phyloP scores from a whole-genome alignment of 495 filamentous ascomycete species.

The Terfezia claveryi region DNA sequence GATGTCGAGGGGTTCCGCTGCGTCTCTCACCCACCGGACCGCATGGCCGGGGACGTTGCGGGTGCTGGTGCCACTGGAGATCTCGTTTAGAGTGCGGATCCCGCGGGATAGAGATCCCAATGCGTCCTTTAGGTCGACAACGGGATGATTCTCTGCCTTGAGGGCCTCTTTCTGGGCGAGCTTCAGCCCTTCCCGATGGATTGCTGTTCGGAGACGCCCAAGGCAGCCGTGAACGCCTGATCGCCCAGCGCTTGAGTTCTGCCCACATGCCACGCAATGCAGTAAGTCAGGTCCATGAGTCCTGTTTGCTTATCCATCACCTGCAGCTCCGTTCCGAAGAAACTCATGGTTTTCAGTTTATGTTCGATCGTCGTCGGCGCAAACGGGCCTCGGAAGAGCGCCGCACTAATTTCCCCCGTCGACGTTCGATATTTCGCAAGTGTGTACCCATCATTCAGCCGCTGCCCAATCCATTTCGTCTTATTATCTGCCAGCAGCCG shows the following conservation, averaged over 20 bases:
- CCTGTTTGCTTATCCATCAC: conserved; percentile 25
- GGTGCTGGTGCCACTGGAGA: background rate
- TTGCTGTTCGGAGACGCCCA: background rate
- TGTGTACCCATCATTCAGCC: conserved; percentile 24
- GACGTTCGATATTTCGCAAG: conserved; percentile 18
- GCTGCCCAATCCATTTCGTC: background rate
- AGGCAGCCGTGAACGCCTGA: conserved; percentile 7
- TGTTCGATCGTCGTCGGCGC: conserved; percentile 13
- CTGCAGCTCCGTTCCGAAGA: conserved; percentile 18
- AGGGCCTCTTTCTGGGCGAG: background rate
- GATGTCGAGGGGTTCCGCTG: conserved; percentile 1
- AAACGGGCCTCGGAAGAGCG: conserved; percentile 25
- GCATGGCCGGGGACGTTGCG: background rate
- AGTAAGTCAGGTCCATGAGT: conserved; percentile 30
- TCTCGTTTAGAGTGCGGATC: background rate
- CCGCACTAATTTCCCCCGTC: conserved; percentile 25
- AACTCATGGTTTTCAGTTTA: background rate
- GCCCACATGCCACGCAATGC: conserved; percentile 28
- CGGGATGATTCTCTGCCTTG: background rate
- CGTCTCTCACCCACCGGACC: background rate
- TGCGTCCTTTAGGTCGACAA: background rate
- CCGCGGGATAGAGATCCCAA: background rate
- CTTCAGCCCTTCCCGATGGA: background rate
- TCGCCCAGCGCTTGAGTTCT: conserved; percentile 10
- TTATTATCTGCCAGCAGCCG: background rate